A percentile compares a stretch with the other conserved stretches of the same genome.
Conservation (phyloP, 1,284 basidiomycete genomes). For the Jaminaea rosea region DNA sequence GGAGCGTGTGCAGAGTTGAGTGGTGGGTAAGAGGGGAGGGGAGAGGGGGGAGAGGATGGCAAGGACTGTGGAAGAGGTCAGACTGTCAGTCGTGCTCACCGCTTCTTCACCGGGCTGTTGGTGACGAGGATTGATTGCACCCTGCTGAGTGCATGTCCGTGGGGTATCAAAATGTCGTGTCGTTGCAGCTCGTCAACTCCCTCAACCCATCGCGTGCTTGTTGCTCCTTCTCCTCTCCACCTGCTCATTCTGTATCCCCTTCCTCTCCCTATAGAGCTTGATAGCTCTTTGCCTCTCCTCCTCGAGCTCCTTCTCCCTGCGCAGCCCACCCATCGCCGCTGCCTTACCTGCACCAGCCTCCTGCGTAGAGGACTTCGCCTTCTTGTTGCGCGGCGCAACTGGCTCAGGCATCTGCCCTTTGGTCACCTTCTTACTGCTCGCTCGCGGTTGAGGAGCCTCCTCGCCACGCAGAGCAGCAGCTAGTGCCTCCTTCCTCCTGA, state of each 20-base stretch:
- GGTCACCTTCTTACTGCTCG: slow-evolving; percentile 15
- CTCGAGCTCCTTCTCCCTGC: slow-evolving; percentile 11
- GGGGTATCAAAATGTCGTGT: no score
- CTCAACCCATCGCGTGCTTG: slow-evolving; percentile 1
- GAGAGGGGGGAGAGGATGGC: not conserved
- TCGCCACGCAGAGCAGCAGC: slow-evolving; percentile 21
- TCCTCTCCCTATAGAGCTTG: slow-evolving; percentile 29
- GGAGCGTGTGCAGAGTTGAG: not conserved
- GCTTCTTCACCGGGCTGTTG: no score
- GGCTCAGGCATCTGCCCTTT: slow-evolving; percentile 21
- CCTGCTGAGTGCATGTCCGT: no score
- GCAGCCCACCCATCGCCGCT: not conserved
- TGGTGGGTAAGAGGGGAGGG: not conserved
- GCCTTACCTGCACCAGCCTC: no score
- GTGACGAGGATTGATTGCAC: no score
- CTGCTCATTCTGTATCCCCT: no score
- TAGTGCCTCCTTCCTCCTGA: slow-evolving; percentile 21
- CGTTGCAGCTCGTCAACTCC: no score
- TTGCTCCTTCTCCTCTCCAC: slow-evolving; percentile 16
- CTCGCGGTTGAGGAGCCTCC: slow-evolving; percentile 23
- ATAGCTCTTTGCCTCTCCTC: slow-evolving; percentile 34
- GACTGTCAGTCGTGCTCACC: no score
- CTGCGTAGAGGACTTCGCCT: no score
- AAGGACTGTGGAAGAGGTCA: no score
- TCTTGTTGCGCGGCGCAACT: slow-evolving; percentile 7